Evolutionary conservation across 257 asterid species (phyloP).

Genomic region (Fraxinus americana): DNA sequence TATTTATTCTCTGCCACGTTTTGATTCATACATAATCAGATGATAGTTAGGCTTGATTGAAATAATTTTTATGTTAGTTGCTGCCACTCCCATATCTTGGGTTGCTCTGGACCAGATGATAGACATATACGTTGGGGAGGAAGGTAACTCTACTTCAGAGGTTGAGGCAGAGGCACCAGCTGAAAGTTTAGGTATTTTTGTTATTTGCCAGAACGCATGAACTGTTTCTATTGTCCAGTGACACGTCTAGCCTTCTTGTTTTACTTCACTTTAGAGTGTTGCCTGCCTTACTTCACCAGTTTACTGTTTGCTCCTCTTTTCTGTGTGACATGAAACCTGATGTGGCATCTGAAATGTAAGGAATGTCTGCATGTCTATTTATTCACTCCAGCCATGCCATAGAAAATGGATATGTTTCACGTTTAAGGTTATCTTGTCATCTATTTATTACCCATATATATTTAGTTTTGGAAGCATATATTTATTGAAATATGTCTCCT

Average conservation of each 20-base stretch:
- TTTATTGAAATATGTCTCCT: not conserved
- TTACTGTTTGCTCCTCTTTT: not conserved
- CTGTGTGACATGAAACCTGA: not conserved
- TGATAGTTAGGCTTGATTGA: not conserved
- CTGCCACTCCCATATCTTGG: not conserved
- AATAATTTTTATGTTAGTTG: not conserved
- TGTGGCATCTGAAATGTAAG: not conserved
- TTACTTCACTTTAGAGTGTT: not conserved
- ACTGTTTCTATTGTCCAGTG: not conserved
- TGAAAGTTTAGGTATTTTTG: slow-evolving; percentile 27
- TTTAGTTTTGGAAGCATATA: not conserved
- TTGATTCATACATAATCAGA: not conserved
- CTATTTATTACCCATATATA: not conserved
- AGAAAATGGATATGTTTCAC: not conserved
- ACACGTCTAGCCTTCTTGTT: not conserved
- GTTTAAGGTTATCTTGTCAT: not conserved
- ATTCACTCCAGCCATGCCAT: not conserved
- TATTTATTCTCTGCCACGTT: not conserved
- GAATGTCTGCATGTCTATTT: not conserved
- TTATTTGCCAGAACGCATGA: not conserved
- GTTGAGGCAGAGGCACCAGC: slow-evolving; percentile 3
- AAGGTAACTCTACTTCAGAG: not conserved
- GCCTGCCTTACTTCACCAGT: not conserved
- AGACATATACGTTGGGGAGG: not conserved
- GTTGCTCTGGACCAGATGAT: not conserved